Base-by-base conservation (phyloP, 805 yeast genomes). In the Candida xyloterini region DNA sequence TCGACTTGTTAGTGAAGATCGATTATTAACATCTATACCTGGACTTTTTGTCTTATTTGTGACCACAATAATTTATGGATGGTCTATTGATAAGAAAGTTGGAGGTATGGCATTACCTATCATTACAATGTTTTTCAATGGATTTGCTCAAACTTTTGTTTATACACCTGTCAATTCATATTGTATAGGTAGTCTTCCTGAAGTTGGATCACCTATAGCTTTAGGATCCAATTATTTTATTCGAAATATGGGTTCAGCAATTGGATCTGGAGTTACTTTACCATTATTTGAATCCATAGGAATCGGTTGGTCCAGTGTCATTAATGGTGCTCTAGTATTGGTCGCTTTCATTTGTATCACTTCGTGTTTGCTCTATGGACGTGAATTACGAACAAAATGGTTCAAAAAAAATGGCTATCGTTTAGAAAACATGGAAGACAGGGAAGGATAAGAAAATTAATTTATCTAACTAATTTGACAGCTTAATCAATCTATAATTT, bases 21-120 rank as follows among this genome's bases (percentile, higher is more conserved):
- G 80, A 40, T 47, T 75, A 8, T 50, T 73, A 16, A 62, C 73
- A 6, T 56, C 66, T 33, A 41, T 62, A 7, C 44, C 65, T 7
- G 62, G 71, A 0, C 69, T 72, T 0, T 5, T 71, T 2, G 49
- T 70, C 1, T 58, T 70, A 32, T 78, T 79, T 0, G 59, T 47
- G 0, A 44, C 71, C 7, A 61, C 67, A 9, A 46, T 76, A 15
- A 61, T 73, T 2, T 76, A 74, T 50, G 81, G 80, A 1, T 74
- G 80, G 79, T 46, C 67, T 8, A 42, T 74, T 5, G 66, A 73
- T 40, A 57, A 64, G 37, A 62, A 68, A 39, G 65, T 63, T 37
- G 80, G 80, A 11, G 80, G 80, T 0, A 65, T 71, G 60, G 72
- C 74, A 1, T 59, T 76, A 3, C 79, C 81, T 0, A 62, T 74